Evolutionary conservation across 169 alveolate species (phyloP).

Genomic region (Amoebophrya sp.): DNA sequence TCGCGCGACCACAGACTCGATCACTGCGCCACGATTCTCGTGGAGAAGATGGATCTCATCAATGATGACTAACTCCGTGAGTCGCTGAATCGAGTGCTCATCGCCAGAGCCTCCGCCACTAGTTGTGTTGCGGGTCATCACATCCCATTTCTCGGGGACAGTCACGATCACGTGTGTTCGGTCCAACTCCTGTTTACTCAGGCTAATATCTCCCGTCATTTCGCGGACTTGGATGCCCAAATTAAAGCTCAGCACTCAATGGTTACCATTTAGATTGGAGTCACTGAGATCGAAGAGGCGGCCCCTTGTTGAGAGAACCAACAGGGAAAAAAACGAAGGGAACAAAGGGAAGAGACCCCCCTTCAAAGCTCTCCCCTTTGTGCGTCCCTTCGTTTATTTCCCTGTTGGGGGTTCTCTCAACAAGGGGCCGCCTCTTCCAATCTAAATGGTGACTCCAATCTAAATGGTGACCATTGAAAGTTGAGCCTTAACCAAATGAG

Average conservation of each 20-base stretch:
- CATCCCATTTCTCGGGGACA: slow-evolving; percentile 99
- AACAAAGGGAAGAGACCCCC: no score
- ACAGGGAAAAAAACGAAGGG: no score
- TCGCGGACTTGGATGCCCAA: slow-evolving; percentile 29
- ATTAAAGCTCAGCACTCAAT: not conserved
- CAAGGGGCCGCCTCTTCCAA: no score
- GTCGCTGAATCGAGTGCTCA: slow-evolving; percentile 88
- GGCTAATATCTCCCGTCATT: slow-evolving; percentile 38
- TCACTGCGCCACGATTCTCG: slow-evolving; percentile 97
- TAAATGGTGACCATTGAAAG: no score
- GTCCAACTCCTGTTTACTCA: slow-evolving; percentile 80
- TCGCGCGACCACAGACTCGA: slow-evolving; percentile 98
- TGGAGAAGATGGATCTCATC: slow-evolving; percentile 87
- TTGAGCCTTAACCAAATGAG: not conserved
- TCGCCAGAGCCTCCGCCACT: slow-evolving; percentile 77
- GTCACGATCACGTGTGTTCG: slow-evolving; percentile 94
- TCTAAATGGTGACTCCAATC: no score
- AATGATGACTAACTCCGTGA: slow-evolving; percentile 51
- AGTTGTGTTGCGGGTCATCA: slow-evolving; percentile 93
- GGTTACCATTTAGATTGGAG: no score
- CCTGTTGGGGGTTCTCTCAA: slow-evolving; percentile 40
- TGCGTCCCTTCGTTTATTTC: slow-evolving; percentile 40
- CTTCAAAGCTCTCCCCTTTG: no score
- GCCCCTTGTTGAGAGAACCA: not conserved
- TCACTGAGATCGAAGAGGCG: no score